Evolutionary conservation across 805 yeast species (phyloP).

Genomic region (Hagleromyces aurorensis): DNA sequence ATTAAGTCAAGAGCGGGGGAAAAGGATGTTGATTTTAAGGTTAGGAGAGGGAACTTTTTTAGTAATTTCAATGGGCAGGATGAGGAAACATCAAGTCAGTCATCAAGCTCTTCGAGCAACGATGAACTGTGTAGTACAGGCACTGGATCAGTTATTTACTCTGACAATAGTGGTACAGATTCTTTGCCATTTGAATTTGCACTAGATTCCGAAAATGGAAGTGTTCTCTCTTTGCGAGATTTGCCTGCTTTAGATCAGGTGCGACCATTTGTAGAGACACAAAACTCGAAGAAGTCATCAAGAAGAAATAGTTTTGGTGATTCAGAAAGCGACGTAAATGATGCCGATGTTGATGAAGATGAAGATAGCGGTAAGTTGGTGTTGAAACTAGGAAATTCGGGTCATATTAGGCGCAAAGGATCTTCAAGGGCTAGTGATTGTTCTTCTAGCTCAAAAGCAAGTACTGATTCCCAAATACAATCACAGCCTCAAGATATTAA

Average conservation of each 20-base stretch:
- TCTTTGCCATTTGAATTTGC: conserved; percentile 29
- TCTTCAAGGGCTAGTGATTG: conserved; percentile 7
- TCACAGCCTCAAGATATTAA: not conserved
- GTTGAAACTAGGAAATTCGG: conserved; percentile 15
- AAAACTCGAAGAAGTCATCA: conserved; percentile 3
- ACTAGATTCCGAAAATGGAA: conserved; percentile 23
- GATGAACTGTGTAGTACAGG: conserved; percentile 5
- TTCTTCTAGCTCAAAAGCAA: conserved; percentile 4
- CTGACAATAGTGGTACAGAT: conserved; percentile 15
- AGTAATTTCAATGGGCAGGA: conserved; percentile 14
- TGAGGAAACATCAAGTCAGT: conserved; percentile 10
- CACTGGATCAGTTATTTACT: conserved; percentile 6
- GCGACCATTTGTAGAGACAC: conserved; percentile 6
- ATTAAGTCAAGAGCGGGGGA: conserved; percentile 1
- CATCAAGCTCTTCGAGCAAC: conserved; percentile 8
- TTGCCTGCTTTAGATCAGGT: conserved; percentile 6
- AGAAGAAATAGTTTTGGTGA: conserved; percentile 1
- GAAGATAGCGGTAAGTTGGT: conserved; percentile 15
- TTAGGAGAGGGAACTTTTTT: conserved; percentile 14
- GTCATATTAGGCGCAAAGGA: conserved; percentile 15
- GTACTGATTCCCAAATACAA: conserved; percentile 1
- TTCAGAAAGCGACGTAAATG: conserved; percentile 3
- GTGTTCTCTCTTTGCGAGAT: conserved; percentile 20
- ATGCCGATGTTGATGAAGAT: conserved; percentile 5
- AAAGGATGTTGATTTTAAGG: conserved; percentile 4